Conservation (phyloP, 192 early-diverging fungal genomes). For the Backusella liffmaniae region DNA sequence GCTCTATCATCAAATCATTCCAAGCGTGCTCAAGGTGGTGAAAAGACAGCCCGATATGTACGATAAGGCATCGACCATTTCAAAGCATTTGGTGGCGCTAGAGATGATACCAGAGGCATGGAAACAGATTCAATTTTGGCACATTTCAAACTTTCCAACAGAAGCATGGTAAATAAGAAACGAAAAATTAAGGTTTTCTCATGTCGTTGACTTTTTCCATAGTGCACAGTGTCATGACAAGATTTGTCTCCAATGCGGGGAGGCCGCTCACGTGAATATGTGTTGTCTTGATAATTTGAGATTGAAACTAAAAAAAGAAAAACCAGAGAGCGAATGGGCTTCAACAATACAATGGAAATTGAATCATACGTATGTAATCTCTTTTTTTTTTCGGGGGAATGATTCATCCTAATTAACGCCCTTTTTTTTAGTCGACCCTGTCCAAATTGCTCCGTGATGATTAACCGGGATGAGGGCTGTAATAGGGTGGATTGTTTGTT, state of each 20-base stretch:
- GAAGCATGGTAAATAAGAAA: constrained; percentile 42
- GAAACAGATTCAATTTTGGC: constrained; percentile 58
- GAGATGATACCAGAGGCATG: constrained; percentile 53
- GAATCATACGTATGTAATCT: constrained; percentile 28
- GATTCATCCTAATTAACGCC: not conserved
- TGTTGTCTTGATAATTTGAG: constrained; percentile 46
- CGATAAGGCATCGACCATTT: constrained; percentile 21
- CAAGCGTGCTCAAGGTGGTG: constrained; percentile 2
- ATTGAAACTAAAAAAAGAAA: constrained; percentile 5
- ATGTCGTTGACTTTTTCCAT: constrained; percentile 12
- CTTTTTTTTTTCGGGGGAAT: not conserved
- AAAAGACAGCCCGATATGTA: constrained; percentile 16
- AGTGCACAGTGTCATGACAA: constrained; percentile 38
- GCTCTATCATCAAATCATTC: constrained; percentile 22
- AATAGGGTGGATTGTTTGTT: constrained; percentile 67
- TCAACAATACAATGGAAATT: constrained; percentile 37
- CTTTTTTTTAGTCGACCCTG: constrained; percentile 46
- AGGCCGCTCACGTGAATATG: constrained; percentile 35
- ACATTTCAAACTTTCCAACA: constrained; percentile 51
- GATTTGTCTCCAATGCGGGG: constrained; percentile 56
- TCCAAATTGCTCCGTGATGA: constrained; percentile 63
- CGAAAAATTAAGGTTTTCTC: not conserved
- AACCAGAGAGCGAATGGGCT: constrained; percentile 11
- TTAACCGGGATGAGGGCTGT: constrained; percentile 70
- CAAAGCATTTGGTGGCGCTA: constrained; percentile 42